Conservation (phyloP, 2,329 filamentous ascomycete species). For the Tolypocladium tropicale region DNA sequence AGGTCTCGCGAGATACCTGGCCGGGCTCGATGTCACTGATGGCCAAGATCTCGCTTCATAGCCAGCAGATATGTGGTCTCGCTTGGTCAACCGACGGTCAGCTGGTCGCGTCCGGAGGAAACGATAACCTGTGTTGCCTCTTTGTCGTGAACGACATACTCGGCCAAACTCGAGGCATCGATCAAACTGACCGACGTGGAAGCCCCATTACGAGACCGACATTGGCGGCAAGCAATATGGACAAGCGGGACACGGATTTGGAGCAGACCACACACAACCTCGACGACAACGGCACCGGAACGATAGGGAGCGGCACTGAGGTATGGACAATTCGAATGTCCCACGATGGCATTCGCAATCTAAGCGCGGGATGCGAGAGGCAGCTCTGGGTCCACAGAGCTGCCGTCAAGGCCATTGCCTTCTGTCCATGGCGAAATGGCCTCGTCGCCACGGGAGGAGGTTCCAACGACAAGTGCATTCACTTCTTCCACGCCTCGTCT, state of each 20-base stretch:
- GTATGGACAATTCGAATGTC: constrained; percentile 17
- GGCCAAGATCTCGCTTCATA: constrained; percentile 67
- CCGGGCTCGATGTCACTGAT: constrained; percentile 68
- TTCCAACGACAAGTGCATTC: constrained; percentile 88
- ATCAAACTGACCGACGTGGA: background rate
- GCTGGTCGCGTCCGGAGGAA: constrained; percentile 78
- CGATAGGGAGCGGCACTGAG: constrained; percentile 10
- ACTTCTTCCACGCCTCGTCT: constrained; percentile 84
- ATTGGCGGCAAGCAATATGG: background rate
- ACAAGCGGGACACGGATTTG: background rate
- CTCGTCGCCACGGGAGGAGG: constrained; percentile 87
- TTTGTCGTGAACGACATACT: constrained; percentile 60
- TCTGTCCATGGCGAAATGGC: constrained; percentile 86
- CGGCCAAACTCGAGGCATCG: background rate
- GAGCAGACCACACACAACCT: background rate
- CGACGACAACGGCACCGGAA: background rate
- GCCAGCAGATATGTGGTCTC: constrained; percentile 88
- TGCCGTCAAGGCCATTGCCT: constrained; percentile 92
- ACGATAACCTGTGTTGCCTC: constrained; percentile 82
- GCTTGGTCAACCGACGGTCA: constrained; percentile 71
- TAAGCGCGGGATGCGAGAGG: constrained; percentile 48
- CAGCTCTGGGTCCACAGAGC: constrained; percentile 73
- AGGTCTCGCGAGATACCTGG: constrained; percentile 58
- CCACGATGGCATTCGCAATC: constrained; percentile 29
- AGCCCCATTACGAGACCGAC: background rate